Evolutionary conservation across 1,284 basidiomycete genomes (phyloP).

Genomic region (Cutaneotrichosporon mucoides): DNA sequence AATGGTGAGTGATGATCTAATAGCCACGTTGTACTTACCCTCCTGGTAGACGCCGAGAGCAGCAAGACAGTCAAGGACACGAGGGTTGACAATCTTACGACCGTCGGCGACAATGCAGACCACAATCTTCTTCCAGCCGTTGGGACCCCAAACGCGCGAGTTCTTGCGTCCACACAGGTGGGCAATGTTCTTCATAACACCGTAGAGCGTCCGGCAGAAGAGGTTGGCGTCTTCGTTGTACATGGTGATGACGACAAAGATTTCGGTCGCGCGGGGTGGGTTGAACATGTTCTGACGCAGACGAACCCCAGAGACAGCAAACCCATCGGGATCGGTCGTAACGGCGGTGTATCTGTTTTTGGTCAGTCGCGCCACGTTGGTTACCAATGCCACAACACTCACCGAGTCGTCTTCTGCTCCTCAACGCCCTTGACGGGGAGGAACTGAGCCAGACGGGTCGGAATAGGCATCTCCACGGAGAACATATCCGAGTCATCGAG

Average conservation of each 20-base stretch:
- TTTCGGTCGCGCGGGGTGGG: constrained; percentile 68
- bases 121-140: constrained; percentile 96
- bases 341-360: constrained; percentile 67
- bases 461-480: constrained; percentile 76
- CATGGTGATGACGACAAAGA: constrained; percentile 96
- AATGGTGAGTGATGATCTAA: not conserved
- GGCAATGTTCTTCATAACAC: constrained; percentile 86
- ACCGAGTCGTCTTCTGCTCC: constrained; percentile 80
- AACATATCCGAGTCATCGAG: constrained; percentile 69
- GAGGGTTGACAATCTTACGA: constrained; percentile 83
- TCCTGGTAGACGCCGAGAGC: constrained; percentile 58
- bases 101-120: constrained; percentile 96
- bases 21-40: constrained; percentile 20
- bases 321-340: constrained; percentile 91
- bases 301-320: constrained; percentile 74
- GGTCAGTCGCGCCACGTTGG: not conserved
- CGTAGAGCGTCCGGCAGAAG: constrained; percentile 91
- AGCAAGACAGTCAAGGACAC: constrained; percentile 79
- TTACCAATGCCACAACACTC: constrained; percentile 28
- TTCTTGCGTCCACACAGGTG: constrained; percentile 91
- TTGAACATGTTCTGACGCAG: constrained; percentile 77
- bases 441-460: constrained; percentile 67
- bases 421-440: constrained; percentile 72
- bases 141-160: constrained; percentile 90
- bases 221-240: constrained; percentile 93